Base-by-base conservation (phyloP, 1,139 yeast genomes). In the Geotrichum restrictum region DNA sequence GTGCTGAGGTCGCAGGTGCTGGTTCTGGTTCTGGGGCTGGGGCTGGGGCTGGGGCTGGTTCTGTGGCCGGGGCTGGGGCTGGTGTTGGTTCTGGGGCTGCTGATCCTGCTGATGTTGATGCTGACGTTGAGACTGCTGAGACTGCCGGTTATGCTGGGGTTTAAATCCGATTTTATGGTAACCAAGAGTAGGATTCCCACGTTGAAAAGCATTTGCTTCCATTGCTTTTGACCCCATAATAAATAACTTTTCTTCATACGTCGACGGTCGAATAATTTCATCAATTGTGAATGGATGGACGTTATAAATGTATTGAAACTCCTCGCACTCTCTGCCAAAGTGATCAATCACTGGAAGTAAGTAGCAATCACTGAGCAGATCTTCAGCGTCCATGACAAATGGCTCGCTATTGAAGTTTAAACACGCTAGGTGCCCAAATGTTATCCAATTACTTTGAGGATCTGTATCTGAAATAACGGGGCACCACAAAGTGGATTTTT, bases 31-130 rank as follows among this genome's bases (percentile, higher is more conserved):
- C 18, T 13, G 32, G 13, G 21, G 29, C 10, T 29, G 11, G 6
- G 19, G 31, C 18, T 19, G 11, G 6, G 33, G 48, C 11, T 24
- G 34, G 3, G 14, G 33, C 18, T 37, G 41, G 16, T 22, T 14
- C 6, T 27, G 16, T 31, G 40, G 21, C n/a, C 13, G 45, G 11
- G 19, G 32, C 19, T 8, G 36, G 22, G 14, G 21, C 22, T 24
- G 34, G 10, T 34, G 32, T 34, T 45, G 41, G 4, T 45, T 24
- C 33, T 34, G 42, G 13, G 36, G 48, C 22, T 24, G 40, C 34
- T 45, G 42, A 14, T 29, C 14, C 18, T 32, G 10, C 10, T 22
- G 21, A 5, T 32, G 37, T 11, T 31, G n/a, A n/a, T n/a, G n/a
- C n/a, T n/a, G n/a, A n/a, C n/a, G n/a, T n/a, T n/a, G n/a, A n/a